A percentile compares a stretch with the other conserved stretches of the same genome.
These are phyloP conservation scores for Kregervanrija pseudodelftensis DNA, from an alignment of 805 yeast species.

Conservation along the genomic window DNA sequence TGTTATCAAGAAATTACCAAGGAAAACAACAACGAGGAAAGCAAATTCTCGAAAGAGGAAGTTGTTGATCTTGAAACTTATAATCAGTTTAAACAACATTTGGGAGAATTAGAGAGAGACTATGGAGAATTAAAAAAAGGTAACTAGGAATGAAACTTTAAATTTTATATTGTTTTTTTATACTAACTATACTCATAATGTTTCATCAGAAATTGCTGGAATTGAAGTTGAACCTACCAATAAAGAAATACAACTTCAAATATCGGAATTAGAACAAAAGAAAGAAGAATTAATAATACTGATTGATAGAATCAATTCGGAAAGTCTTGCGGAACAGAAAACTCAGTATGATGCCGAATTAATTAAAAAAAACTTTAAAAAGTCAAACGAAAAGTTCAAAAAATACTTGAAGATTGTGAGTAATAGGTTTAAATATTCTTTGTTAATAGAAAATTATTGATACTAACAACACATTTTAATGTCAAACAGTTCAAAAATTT, in stretches of 20 bases:
- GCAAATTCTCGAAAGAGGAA: constrained; percentile 4
- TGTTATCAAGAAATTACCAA: constrained; percentile 30
- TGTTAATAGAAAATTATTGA: neutral
- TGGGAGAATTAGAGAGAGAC: neutral
- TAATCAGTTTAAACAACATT: neutral
- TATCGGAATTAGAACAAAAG: neutral
- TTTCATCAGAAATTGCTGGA: neutral
- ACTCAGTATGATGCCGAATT: too few species aligned
- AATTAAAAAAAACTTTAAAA: neutral
- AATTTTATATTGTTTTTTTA: neutral
- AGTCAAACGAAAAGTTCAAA: neutral
- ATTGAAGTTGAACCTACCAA: constrained; percentile 1
- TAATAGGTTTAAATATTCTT: neutral
- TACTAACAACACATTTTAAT: neutral
- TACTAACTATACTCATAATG: neutral
- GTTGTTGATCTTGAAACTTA: constrained; percentile 4
- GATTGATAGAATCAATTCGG: too few species aligned
- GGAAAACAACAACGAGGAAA: neutral
- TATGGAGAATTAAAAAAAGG: neutral
- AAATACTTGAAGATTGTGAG: constrained; percentile 4
- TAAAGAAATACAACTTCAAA: neutral
- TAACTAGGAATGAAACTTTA: neutral
- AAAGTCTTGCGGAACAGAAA: too few species aligned
- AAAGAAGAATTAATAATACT: neutral
- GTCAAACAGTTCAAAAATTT: constrained; percentile 7